These are phyloP conservation scores for Panus rudis DNA, from an alignment of 768 basidiomycete genomes.

Conservation along the genomic window DNA sequence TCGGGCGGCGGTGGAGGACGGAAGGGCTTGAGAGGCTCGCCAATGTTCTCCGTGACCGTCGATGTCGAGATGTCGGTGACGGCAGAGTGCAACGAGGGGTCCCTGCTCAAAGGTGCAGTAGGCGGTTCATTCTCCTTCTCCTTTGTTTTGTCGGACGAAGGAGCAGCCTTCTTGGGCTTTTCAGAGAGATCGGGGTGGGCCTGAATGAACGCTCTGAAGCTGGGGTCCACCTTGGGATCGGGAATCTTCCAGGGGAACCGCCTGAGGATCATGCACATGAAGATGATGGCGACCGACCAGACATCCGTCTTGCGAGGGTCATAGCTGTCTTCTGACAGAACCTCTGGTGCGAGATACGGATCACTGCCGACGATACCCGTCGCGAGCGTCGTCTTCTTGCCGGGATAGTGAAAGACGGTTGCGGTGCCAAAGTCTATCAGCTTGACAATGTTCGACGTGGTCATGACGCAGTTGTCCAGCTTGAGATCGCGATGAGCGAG, in stretches of 20 bases:
- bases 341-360: slow-evolving; percentile 97
- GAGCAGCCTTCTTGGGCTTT: slow-evolving; percentile 20
- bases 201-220: slow-evolving; percentile 85
- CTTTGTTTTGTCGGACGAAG: background rate
- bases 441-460: slow-evolving; percentile 89
- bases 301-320: slow-evolving; percentile 98
- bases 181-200: slow-evolving; percentile 82
- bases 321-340: slow-evolving; percentile 71
- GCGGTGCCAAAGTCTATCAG: slow-evolving; percentile 99
- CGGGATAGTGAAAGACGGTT: slow-evolving; percentile 99
- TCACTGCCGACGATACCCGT: slow-evolving; percentile 94
- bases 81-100: background rate
- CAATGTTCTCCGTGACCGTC: slow-evolving; percentile 6
- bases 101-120: background rate
- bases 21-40: slow-evolving; percentile 7
- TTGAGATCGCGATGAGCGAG: slow-evolving; percentile 98
- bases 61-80: no score
- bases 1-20: background rate
- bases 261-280: slow-evolving; percentile 97
- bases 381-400: slow-evolving; percentile 70
- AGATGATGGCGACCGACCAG: slow-evolving; percentile 97
- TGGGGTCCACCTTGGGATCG: slow-evolving; percentile 86
- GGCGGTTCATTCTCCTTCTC: background rate
- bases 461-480: slow-evolving; percentile 99
- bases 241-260: slow-evolving; percentile 99